Evolutionary conservation across 768 basidiomycete species (phyloP).

Genomic region (Cystofilobasidium bisporidii): DNA sequence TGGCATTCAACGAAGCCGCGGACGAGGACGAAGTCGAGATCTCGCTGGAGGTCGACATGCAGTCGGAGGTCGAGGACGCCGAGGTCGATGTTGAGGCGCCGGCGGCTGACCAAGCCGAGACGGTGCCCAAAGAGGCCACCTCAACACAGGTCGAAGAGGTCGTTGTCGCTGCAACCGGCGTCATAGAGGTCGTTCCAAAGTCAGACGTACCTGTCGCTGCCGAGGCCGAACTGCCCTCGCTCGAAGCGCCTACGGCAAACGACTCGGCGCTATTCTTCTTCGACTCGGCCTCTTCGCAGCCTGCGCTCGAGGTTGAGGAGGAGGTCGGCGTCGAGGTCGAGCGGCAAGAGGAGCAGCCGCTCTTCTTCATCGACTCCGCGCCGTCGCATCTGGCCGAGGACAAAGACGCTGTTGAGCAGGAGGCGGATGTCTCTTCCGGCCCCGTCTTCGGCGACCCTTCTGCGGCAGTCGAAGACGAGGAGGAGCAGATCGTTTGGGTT

Average conservation of each 20-base stretch:
- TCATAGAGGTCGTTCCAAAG: too few species aligned
- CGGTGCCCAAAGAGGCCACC: too few species aligned
- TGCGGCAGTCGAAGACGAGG: slow-evolving; percentile 7
- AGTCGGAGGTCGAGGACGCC: neutral
- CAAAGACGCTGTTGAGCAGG: neutral
- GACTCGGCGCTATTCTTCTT: neutral
- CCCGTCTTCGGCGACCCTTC: slow-evolving; percentile 16
- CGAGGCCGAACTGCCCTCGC: neutral
- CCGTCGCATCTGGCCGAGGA: slow-evolving; percentile 8
- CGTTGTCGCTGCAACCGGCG: too few species aligned
- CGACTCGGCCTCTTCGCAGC: neutral
- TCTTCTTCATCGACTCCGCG: slow-evolving; percentile 5
- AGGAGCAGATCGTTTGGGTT: slow-evolving; percentile 21
- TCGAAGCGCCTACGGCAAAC: neutral
- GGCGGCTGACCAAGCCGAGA: neutral
- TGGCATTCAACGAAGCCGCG: slow-evolving; percentile 17
- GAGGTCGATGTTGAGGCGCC: neutral
- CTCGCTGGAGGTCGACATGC: neutral
- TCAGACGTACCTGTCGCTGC: too few species aligned
- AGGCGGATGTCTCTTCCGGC: neutral
- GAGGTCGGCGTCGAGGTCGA: slow-evolving; percentile 6
- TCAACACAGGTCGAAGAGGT: too few species aligned
- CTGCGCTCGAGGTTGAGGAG: neutral
- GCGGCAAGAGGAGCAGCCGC: neutral
- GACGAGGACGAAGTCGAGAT: slow-evolving; percentile 6